Base-by-base conservation (phyloP, 1,284 basidiomycete genomes). In the Marasmius sp. region DNA sequence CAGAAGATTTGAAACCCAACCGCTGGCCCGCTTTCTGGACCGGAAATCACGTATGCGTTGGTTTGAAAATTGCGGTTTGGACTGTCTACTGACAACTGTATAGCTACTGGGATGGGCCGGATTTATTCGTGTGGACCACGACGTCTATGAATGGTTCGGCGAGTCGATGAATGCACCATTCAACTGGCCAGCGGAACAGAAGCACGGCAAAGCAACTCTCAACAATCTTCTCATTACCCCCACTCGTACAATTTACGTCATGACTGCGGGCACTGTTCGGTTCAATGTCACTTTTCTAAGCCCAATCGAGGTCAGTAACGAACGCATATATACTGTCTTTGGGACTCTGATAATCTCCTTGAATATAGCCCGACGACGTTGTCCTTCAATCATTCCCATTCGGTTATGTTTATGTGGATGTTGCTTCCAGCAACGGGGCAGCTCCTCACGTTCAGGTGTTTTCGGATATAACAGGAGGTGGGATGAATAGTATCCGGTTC, bases 231-330 rank as follows among this genome's bases (percentile, higher is more conserved):
- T 39, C 37, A 22, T 63, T 36, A 63, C 62, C 18, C 62, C 62
- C 3, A 63, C 62, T 37, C 54, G 59, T 33, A 55, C 59, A 12
- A 49, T 58, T n/a, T 48, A 58, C 9, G 20, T 11, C 8, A 34
- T 63, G 10, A 36, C 36, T 18, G 62, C 62, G n/a, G 62, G 62
- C 27, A 27, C 59, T 27, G 58, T 63, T 49, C n/a, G 20, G 37
- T 58, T 63, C 10, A 63, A 63, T 36, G 16, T 63, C 27, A 60
- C 62, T 1, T 63, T 60, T 55, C 36, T 63, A 16, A 63, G 50
- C 45, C 62, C 62, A 11, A 63, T 63, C 33, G 62, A 63, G 41
- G 62, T 63, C 27, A 27, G 27, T 2, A 27, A 27, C 5, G 39
- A 3, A 54, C 14, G 8, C 16, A 8, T 14, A 22, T 58, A 3